These are phyloP conservation scores for Bruguiera parviflora DNA, from an alignment of 345 rosid species.

Conservation along the genomic window DNA sequence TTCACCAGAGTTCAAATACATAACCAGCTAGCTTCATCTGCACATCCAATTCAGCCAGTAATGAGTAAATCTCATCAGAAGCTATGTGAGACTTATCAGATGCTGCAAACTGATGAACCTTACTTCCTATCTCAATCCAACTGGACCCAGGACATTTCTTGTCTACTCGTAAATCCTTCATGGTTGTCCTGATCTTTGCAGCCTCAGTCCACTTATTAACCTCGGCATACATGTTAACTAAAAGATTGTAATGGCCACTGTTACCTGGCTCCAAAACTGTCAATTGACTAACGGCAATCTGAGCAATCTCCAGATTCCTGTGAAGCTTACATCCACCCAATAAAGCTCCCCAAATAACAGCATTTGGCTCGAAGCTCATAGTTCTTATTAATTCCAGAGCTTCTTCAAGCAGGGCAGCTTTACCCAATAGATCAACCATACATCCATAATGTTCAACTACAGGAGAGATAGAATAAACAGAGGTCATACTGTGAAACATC, in stretches of 20 bases:
- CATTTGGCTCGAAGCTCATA: conserved; percentile 56
- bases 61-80: conserved; percentile 42
- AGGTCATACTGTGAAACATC: conserved; percentile 50
- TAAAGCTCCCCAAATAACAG: conserved; percentile 75
- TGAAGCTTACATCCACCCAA: conserved; percentile 65
- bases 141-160: conserved; percentile 64
- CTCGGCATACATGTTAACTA: conserved; percentile 64
- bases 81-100: conserved; percentile 51
- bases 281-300: conserved; percentile 46
- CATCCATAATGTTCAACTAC: conserved; percentile 66
- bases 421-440: conserved; percentile 68
- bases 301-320: conserved; percentile 57
- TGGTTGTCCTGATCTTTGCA: conserved; percentile 46
- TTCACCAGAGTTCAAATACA: not conserved
- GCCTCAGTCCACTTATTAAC: conserved; percentile 64
- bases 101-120: conserved; percentile 57
- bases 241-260: conserved; percentile 53
- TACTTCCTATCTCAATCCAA: conserved; percentile 53
- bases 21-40: conserved; percentile 38
- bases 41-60: conserved; percentile 49
- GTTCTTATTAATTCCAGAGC: conserved; percentile 49
- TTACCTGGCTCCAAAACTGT: conserved; percentile 59
- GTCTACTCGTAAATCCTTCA: conserved; percentile 55
- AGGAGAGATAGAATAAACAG: conserved; percentile 43
- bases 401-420: conserved; percentile 66